Percentiles rank a stretch among this genome's conserved stretches.
phyloP scores from a whole-genome alignment of 1,284 basidiomycete genomes.

The Naganishia albida region DNA sequence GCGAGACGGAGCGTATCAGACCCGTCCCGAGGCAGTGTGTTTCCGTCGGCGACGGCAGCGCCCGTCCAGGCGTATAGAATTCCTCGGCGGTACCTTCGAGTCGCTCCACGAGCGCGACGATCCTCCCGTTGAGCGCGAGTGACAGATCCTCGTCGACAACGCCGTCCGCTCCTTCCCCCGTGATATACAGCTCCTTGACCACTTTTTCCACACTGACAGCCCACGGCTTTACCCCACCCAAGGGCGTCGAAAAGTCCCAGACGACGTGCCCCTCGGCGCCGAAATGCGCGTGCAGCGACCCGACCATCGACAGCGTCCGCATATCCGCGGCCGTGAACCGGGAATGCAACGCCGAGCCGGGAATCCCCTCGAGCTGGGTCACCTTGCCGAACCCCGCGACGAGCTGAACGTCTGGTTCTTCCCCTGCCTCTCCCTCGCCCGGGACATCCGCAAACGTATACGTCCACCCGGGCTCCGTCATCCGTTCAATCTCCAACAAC shows the following conservation, averaged over 20 bases:
- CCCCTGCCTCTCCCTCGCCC: conserved; percentile 12
- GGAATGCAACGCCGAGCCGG: conserved; percentile 48
- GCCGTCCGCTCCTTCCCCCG: conserved; percentile 72
- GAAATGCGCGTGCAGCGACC: conserved; percentile 75
- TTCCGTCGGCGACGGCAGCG: conserved; percentile 60
- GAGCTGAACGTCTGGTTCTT: conserved; percentile 13
- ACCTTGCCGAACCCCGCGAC: conserved; percentile 27
- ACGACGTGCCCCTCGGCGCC: conserved; percentile 16
- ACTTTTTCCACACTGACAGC: conserved; percentile 62
- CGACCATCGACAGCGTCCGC: conserved; percentile 70
- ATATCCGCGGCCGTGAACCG: conserved; percentile 72
- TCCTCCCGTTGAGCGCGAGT: conserved; percentile 73
- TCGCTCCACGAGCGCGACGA: conserved; percentile 71
- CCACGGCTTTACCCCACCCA: conserved; percentile 70
- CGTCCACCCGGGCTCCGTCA: conserved; percentile 66
- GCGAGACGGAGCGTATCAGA: conserved; percentile 66
- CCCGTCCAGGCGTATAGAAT: conserved; percentile 61
- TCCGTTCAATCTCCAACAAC: conserved; percentile 66
- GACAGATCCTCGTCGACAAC: conserved; percentile 66
- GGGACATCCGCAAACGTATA: conserved; percentile 58
- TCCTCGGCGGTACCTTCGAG: conserved; percentile 40
- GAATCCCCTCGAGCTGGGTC: conserved; percentile 44
- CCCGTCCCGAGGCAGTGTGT: conserved; percentile 70
- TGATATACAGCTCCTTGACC: conserved; percentile 65
- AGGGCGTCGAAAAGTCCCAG: conserved; percentile 72